phyloP scores from a whole-genome alignment of 2,329 filamentous ascomycete species.

The Botrytis aclada region DNA sequence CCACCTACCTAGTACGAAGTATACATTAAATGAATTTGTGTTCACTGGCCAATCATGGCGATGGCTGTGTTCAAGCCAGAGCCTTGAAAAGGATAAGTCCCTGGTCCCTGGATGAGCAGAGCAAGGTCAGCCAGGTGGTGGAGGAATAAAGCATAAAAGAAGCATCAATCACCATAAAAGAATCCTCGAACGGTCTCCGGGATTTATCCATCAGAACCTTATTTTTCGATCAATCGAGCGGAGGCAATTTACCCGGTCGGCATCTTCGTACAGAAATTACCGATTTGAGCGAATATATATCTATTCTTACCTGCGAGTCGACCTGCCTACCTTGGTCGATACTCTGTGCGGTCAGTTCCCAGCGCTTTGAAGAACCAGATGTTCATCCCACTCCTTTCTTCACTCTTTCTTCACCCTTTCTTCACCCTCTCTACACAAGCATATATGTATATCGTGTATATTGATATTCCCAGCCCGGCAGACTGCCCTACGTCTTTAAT shows the following conservation, averaged over 20 bases:
- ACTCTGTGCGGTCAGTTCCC: no score
- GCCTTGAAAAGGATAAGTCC: background rate
- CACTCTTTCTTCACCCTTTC: no score
- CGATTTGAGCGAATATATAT: background rate
- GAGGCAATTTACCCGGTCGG: background rate
- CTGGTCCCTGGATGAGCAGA: background rate
- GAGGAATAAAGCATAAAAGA: background rate
- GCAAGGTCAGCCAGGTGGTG: no score
- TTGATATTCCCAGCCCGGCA: background rate
- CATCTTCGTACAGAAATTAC: background rate
- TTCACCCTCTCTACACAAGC: no score
- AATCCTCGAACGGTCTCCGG: background rate
- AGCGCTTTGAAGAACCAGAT: background rate
- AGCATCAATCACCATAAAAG: background rate
- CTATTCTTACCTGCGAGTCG: background rate
- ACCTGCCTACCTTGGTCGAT: no score
- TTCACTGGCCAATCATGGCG: background rate
- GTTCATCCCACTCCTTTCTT: background rate
- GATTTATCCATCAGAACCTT: conserved; percentile 5
- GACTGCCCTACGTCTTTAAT: background rate
- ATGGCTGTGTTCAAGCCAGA: background rate
- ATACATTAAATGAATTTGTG: background rate
- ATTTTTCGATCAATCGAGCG: background rate
- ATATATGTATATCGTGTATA: no score
- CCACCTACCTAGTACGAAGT: background rate